phyloP scores from a whole-genome alignment of 768 basidiomycete genomes.

The Cytidiella melzeri region DNA sequence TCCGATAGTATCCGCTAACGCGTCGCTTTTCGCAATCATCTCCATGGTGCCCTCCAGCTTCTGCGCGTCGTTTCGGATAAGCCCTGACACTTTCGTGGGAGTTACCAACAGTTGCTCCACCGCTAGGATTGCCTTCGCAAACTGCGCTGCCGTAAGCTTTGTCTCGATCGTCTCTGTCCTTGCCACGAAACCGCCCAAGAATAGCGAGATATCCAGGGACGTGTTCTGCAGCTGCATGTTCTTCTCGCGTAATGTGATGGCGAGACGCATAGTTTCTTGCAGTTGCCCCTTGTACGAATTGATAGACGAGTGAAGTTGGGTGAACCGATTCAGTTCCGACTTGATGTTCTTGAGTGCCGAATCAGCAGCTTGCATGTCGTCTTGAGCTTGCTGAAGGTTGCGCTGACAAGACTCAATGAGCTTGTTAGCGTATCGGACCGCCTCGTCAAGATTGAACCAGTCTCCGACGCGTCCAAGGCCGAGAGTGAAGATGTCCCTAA shows the following conservation, averaged over 20 bases:
- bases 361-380: background rate
- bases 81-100: background rate
- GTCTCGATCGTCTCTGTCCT: background rate
- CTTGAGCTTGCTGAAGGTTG: background rate
- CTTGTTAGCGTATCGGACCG: background rate
- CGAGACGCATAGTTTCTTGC: background rate
- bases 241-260: background rate
- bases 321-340: background rate
- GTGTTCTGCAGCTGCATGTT: background rate
- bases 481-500: background rate
- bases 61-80: background rate
- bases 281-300: background rate
- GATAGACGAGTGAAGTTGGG: background rate
- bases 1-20: background rate
- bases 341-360: background rate
- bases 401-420: background rate
- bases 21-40: background rate
- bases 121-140: background rate
- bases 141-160: background rate
- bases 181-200: background rate
- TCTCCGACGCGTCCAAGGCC: background rate
- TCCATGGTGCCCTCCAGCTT: background rate
- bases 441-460: background rate
- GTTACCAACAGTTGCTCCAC: background rate
- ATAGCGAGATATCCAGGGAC: background rate